A percentile compares a stretch with the other conserved stretches of the same genome.
Conservation (phyloP, 208 protist species). For the Trypanosoma scelopori region DNA sequence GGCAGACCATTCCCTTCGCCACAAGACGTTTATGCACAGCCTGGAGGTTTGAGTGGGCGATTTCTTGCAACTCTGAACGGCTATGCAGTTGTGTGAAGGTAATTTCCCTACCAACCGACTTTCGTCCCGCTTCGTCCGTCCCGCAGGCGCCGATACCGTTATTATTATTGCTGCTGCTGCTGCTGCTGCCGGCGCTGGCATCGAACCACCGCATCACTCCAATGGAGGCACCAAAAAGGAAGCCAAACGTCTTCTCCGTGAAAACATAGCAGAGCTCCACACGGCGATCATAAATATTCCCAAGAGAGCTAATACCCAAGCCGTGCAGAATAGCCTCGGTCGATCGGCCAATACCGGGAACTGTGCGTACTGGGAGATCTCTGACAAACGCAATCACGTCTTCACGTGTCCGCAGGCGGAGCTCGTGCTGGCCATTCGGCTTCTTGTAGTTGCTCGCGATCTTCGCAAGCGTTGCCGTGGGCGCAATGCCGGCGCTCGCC, state of each 20-base stretch:
- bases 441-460: constrained; percentile 94
- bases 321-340: constrained; percentile 65
- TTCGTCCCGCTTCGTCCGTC: constrained; percentile 27
- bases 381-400: constrained; percentile 79
- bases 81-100: constrained; percentile 57
- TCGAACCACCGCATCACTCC: constrained; percentile 42
- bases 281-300: constrained; percentile 62
- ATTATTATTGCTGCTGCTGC: constrained; percentile 2
- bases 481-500: constrained; percentile 83
- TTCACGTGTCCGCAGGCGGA: constrained; percentile 70
- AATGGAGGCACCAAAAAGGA: constrained; percentile 74
- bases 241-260: constrained; percentile 65
- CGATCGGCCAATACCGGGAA: constrained; percentile 82
- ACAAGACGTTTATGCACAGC: constrained; percentile 32
- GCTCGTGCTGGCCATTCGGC: constrained; percentile 93
- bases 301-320: constrained; percentile 72
- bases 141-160: no score
- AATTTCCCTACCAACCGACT: constrained; percentile 74
- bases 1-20: constrained; percentile 38
- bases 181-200: no score
- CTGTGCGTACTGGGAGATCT: constrained; percentile 70
- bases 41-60: constrained; percentile 45
- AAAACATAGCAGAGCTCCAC: constrained; percentile 77
- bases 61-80: constrained; percentile 40
- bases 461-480: constrained; percentile 86